Evolutionary conservation across 768 basidiomycete species (phyloP).

Genomic region (Agaricus blazei): DNA sequence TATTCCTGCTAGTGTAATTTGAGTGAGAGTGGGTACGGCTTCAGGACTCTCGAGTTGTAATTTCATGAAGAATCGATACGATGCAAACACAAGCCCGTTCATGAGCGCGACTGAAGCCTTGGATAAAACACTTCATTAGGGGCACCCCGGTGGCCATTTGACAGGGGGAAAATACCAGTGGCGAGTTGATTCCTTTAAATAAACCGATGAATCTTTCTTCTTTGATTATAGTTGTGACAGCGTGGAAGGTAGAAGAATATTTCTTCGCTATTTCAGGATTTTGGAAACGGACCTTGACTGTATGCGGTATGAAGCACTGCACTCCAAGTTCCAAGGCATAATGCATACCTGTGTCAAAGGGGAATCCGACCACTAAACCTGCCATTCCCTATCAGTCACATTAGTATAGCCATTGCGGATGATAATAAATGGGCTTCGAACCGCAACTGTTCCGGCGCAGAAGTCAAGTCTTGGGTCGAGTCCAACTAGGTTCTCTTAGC

Average conservation of each 20-base stretch:
- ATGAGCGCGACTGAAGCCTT: conserved; percentile 68
- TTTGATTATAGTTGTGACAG: conserved; percentile 59
- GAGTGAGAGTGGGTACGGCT: conserved; percentile 56
- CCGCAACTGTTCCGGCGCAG: conserved; percentile 68
- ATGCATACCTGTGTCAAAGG: conserved; percentile 54
- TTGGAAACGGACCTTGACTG: conserved; percentile 82
- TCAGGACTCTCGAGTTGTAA: conserved; percentile 46
- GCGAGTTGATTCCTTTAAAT: conserved; percentile 76
- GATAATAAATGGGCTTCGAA: conserved; percentile 12
- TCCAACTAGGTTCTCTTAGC: conserved; percentile 16
- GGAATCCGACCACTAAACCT: conserved; percentile 67
- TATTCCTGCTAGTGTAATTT: conserved; percentile 74
- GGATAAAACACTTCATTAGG: background rate
- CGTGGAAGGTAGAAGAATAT: conserved; percentile 63
- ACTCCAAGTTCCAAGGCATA: background rate
- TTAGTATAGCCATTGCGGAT: background rate
- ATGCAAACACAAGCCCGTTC: conserved; percentile 85
- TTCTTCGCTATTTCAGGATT: conserved; percentile 49
- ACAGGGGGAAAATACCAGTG: conserved; percentile 45
- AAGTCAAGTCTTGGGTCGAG: conserved; percentile 72
- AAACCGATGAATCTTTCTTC: conserved; percentile 68
- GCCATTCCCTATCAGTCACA: conserved; percentile 45
- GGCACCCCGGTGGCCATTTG: background rate
- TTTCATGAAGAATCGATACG: conserved; percentile 76
- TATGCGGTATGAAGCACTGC: background rate